These are phyloP conservation scores for Ophiostoma himal-ulmi DNA, from an alignment of 2,329 filamentous ascomycete species.

Conservation along the genomic window DNA sequence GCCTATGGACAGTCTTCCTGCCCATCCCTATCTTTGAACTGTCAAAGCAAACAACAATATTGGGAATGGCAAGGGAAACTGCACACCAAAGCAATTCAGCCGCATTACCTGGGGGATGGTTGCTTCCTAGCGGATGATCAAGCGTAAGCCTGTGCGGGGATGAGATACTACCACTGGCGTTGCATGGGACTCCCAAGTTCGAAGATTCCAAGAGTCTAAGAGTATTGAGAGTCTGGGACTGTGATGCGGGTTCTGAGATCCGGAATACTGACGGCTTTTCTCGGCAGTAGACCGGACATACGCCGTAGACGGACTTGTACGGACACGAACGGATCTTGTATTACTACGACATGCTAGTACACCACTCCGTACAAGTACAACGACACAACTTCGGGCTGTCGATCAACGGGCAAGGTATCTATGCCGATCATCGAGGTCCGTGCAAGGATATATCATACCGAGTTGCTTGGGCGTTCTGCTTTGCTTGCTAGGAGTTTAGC, in stretches of 20 bases:
- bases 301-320: neutral
- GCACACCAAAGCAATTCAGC: neutral
- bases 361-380: neutral
- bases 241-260: neutral
- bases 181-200: neutral
- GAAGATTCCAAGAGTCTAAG: too few relatives aligned
- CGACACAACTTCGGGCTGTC: neutral
- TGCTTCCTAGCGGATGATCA: constrained; percentile 8
- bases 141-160: constrained; percentile 1
- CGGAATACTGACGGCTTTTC: neutral
- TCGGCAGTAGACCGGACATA: neutral
- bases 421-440: neutral
- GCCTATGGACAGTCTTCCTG: neutral
- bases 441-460: neutral
- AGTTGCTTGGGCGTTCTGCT: neutral
- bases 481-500: neutral
- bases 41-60: neutral
- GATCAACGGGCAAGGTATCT: neutral
- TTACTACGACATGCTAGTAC: neutral
- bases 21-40: neutral
- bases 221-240: neutral
- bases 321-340: neutral
- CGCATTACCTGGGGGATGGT: neutral
- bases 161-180: neutral
- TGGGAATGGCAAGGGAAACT: neutral